These are phyloP conservation scores for Litsea cubeba DNA, from an alignment of 164 flowering plant genomes.

Conservation along the genomic window DNA sequence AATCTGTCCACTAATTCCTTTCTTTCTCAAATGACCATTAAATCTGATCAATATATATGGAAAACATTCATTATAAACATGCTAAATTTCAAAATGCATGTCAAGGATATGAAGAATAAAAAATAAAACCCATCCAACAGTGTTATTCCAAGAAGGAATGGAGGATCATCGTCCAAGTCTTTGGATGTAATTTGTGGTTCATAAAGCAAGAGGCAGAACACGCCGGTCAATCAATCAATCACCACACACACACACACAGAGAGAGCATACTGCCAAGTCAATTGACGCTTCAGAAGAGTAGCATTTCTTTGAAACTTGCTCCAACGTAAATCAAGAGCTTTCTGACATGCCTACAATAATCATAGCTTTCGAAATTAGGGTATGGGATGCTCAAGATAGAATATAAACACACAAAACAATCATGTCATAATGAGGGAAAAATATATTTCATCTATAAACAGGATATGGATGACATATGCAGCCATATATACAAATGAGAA, in stretches of 20 bases:
- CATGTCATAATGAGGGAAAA: background rate
- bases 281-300: slow-evolving; percentile 46
- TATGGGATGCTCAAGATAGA: background rate
- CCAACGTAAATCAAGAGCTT: slow-evolving; percentile 57
- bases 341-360: slow-evolving; percentile 52
- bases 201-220: no score
- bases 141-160: background rate
- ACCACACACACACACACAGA: background rate
- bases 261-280: slow-evolving; percentile 77
- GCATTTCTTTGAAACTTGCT: slow-evolving; percentile 69
- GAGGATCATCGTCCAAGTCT: background rate
- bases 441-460: no score
- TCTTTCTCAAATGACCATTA: slow-evolving; percentile 64
- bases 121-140: background rate
- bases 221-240: no score
- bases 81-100: background rate
- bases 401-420: no score
- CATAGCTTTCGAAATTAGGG: background rate
- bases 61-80: slow-evolving; percentile 5
- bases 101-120: background rate
- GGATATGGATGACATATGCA: no score
- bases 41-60: slow-evolving; percentile 42
- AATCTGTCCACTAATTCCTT: slow-evolving; percentile 77
- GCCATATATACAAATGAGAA: no score
- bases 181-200: background rate